A percentile compares a stretch with the other conserved stretches of the same genome.
These are phyloP conservation scores for Chondrus crispus DNA, from an alignment of 23 red algal genomes.

Conservation along the genomic window DNA sequence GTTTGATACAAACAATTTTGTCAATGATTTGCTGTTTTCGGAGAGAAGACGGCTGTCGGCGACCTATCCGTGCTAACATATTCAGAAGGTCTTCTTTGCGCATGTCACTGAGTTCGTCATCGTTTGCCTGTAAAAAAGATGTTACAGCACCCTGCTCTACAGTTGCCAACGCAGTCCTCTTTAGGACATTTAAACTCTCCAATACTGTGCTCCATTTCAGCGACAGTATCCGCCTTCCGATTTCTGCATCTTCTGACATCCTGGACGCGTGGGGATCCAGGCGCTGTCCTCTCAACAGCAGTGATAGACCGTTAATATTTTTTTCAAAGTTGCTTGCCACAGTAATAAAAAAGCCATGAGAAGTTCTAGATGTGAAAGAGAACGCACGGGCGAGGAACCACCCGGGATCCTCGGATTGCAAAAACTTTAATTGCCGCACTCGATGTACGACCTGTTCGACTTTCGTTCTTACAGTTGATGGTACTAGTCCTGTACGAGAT, in stretches of 20 bases:
- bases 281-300: background rate
- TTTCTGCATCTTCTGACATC: background rate
- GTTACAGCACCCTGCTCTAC: background rate
- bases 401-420: conserved; percentile 31
- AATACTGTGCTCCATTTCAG: background rate
- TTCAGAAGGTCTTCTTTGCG: background rate
- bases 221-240: background rate
- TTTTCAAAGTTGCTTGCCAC: background rate
- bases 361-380: background rate
- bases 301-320: background rate
- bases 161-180: no score
- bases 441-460: background rate
- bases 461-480: background rate
- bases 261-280: background rate
- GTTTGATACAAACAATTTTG: background rate
- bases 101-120: background rate
- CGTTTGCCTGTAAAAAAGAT: background rate
- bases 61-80: background rate
- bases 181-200: background rate
- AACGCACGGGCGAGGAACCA: conserved; percentile 18
- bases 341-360: background rate
- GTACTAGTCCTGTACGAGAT: background rate
- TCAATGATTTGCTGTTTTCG: conserved; percentile 6
- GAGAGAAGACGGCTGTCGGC: background rate
- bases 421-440: background rate